Base-by-base conservation (phyloP, 345 rosid species). In the Eucalyptus urophylla region DNA sequence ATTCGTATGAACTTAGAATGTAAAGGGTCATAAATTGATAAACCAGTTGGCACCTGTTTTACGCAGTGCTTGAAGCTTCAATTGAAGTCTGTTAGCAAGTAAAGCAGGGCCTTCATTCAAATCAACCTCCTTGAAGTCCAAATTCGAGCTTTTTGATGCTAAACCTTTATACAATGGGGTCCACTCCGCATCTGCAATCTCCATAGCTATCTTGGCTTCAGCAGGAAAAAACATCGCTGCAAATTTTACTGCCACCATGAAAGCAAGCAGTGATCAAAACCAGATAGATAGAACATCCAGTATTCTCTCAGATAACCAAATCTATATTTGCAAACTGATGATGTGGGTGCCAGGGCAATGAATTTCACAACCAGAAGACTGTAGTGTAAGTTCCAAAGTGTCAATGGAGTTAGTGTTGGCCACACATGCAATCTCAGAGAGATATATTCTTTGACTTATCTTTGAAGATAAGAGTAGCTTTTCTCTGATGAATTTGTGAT, bases 121-220 rank as follows among this genome's bases (percentile, higher is more conserved):
- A 72, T 92, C 90, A 65, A 90, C 92, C 86, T 92, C 91, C 72
- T 90, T 90, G 67, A 43, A 49, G 51, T 80, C 86, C 7, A 86
- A 88, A 47, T 88, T 88, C 21, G 86, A 91, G 87, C 89, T 90
- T 89, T 87, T 91, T 8, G 88, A 90, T 44, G 90, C 88, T 43
- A 86, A 88, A 29, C 80, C 62, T 27, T 86, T 86, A 47, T 54
- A 86, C 58, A 62, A 69, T 7, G 92, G 19, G 62, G 92, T 90
- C 60, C 89, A 87, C 49, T 91, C 90, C 8, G 92, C 94, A 89
- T 89, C 91, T 16, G 95, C 94, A 40, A 86, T 89, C 88, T 92
- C 92, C 94, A 92, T 93, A 7, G 95, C 95, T 47, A 90, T 62
- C 90, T 83, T 93, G 80, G 94, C 94, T 90, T 94, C 95, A 5